Percentiles rank a stretch among this genome's conserved stretches.
Evolutionary conservation across 2,329 filamentous ascomycete species (phyloP).

Genomic region (Penicillium psychrosexuale): DNA sequence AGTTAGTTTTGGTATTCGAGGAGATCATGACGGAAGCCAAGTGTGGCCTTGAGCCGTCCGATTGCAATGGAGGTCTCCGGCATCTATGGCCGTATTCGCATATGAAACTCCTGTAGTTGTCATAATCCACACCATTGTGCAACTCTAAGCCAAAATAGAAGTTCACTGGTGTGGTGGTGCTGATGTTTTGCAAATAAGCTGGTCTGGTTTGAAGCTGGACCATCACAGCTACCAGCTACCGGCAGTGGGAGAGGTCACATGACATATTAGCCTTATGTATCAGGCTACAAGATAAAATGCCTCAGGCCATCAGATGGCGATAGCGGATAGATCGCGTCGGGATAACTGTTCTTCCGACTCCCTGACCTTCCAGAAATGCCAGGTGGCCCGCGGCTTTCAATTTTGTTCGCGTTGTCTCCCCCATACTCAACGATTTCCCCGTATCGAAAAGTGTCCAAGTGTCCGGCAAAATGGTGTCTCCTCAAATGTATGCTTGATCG

Average conservation of each 20-base stretch:
- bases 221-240: background rate
- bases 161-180: background rate
- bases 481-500: slow-evolving; percentile 58
- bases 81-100: background rate
- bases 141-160: background rate
- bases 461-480: slow-evolving; percentile 59
- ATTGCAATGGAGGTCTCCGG: background rate
- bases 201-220: slow-evolving; percentile 10
- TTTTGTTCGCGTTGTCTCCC: slow-evolving; percentile 9
- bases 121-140: background rate
- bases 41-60: background rate
- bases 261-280: background rate
- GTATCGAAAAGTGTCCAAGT: slow-evolving; percentile 18
- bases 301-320: background rate
- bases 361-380: slow-evolving; percentile 17
- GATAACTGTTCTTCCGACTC: slow-evolving; percentile 11
- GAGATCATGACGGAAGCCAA: background rate
- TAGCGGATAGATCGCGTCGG: background rate
- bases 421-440: slow-evolving; percentile 12
- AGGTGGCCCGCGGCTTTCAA: slow-evolving; percentile 18
- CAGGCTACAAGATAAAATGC: background rate
- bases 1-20: background rate
- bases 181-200: slow-evolving; percentile 6
- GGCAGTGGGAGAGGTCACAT: background rate
- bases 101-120: background rate